phyloP scores from a whole-genome alignment of 1,284 basidiomycete genomes.

The Mixia osmundae region DNA sequence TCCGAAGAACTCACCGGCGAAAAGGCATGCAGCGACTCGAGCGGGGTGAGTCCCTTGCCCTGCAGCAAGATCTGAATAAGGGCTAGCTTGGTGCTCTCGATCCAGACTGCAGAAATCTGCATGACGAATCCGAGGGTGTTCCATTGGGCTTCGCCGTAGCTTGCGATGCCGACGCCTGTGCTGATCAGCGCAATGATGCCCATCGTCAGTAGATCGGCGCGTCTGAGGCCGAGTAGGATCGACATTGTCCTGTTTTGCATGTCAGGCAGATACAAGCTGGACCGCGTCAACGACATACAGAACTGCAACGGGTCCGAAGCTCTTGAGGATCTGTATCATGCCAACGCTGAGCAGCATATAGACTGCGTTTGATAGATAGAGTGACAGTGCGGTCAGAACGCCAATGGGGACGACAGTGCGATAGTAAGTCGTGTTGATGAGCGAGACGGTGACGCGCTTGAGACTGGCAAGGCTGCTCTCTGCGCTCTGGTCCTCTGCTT shows the following conservation, averaged over 20 bases:
- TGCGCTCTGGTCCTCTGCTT: constrained; percentile 26
- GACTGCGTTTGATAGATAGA: constrained; percentile 12
- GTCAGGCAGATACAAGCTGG: constrained; percentile 6
- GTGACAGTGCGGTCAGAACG: constrained; percentile 11
- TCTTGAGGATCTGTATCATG: constrained; percentile 4
- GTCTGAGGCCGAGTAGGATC: too few relatives aligned
- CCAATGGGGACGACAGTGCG: constrained; percentile 11
- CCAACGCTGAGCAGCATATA: constrained; percentile 3
- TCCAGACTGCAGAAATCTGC: constrained; percentile 11
- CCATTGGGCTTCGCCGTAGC: constrained; percentile 10
- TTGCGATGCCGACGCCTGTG: constrained; percentile 11
- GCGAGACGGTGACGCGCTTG: not conserved
- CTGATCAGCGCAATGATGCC: constrained; percentile 13
- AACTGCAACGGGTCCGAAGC: constrained; percentile 13
- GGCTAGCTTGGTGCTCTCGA: constrained; percentile 15
- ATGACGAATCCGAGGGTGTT: constrained; percentile 9
- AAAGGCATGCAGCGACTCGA: constrained; percentile 2
- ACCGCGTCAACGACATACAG: constrained; percentile 7
- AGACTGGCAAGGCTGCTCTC: not conserved
- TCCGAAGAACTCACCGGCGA: not conserved
- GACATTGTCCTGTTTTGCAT: too few relatives aligned
- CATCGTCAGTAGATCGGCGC: too few relatives aligned
- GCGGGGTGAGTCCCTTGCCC: constrained; percentile 3
- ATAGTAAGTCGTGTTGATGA: not conserved
- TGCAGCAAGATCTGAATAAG: constrained; percentile 15